Evolutionary conservation across 2,329 filamentous ascomycete genomes (phyloP), one percentile per base, ranked within the genome.

Genomic region (Botryotinia calthae): DNA sequence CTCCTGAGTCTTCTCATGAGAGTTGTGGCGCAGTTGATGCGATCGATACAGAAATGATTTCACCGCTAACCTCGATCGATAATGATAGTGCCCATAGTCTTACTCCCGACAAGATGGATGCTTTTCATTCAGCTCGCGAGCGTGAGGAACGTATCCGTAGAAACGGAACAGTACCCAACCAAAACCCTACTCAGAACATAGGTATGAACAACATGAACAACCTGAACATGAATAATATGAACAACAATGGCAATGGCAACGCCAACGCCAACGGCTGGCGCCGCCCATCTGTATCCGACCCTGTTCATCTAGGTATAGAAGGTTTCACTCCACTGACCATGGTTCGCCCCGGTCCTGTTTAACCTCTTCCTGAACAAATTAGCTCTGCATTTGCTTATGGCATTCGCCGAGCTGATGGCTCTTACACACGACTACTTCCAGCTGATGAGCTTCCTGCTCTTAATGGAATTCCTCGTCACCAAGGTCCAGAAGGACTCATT

Each of bases 381-480:
- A 66, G 76, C 37, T 63, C 74, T 44, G 79, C 79, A 22, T 86
- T 83, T 72, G 84, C 82, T 2, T 90, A 90, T 78, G 88, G 84
- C 75, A 84, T 86, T 70, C 84, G 86, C 69, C 84, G 88, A 10
- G 85, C 85, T 14, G 84, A 88, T 73, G 88, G 88, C 5, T 81
- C 82, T 64, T 86, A 84, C 73, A 89, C 88, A 8, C 83, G 85
- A 4, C 84, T 90, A 0, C 82, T 90, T 22, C 87, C 87, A 0
- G 87, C 86, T 0, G 88, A 90, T 74, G 82, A 84, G 81, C 80
- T 90, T 18, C 67, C 67, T 2, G 51, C 34, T 22, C 85, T 84
- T 1, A 56, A 71, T 5, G 77, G 86, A 48, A 76, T 80, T 9
- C 83, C 84, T 62, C 67, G 42, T 2, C 64, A 61, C 10, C 75